phyloP scores from a whole-genome alignment of 169 alveolate species.

The Cryptosporidium viatorum region DNA sequence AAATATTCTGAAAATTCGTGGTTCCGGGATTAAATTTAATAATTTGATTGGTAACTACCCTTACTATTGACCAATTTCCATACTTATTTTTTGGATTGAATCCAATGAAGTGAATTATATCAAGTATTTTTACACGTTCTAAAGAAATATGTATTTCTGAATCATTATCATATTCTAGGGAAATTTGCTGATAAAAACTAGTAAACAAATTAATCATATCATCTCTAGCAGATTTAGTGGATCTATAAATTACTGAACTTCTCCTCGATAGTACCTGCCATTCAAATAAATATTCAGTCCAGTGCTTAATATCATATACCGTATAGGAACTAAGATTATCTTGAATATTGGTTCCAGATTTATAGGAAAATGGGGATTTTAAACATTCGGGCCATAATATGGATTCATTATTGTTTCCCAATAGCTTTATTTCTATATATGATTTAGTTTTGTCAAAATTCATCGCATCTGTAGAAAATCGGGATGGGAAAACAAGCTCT shows the following conservation, averaged over 20 bases:
- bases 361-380: conserved; percentile 10
- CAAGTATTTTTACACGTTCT: conserved; percentile 38
- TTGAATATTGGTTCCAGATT: neutral
- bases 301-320: conserved; percentile 32
- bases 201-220: conserved; percentile 1
- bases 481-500: conserved; percentile 15
- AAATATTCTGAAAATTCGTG: neutral
- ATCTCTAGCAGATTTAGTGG: neutral
- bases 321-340: neutral
- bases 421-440: conserved; percentile 8
- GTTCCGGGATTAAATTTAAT: neutral
- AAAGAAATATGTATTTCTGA: conserved; percentile 18
- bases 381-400: conserved; percentile 24
- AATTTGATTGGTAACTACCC: conserved; percentile 6
- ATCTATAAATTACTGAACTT: conserved; percentile 20
- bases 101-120: conserved; percentile 37
- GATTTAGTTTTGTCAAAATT: neutral
- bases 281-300: conserved; percentile 14
- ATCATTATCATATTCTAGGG: neutral
- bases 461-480: conserved; percentile 1
- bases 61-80: conserved; percentile 48
- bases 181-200: neutral
- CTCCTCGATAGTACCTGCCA: conserved; percentile 14
- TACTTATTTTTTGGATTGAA: conserved; percentile 33
- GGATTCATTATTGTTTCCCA: neutral